These are phyloP conservation scores for Poterioochromonas sp. DNA, from an alignment of 352 stramenopile genomes.

Conservation along the genomic window DNA sequence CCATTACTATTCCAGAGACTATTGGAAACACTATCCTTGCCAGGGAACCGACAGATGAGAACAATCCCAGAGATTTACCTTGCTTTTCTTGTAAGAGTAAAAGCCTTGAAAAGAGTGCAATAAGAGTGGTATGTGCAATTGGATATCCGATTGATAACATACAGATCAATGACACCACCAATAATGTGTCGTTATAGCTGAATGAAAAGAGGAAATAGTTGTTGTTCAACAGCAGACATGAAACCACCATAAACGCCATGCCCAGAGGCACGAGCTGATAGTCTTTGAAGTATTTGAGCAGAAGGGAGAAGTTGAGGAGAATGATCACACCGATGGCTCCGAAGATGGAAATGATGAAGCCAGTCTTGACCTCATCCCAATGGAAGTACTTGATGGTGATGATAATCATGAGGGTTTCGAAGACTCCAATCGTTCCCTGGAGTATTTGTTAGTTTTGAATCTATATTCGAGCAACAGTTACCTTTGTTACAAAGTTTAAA, in stretches of 20 bases:
- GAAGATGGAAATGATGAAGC: background rate
- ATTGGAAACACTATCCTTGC: conserved; percentile 9
- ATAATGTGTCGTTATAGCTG: too few species aligned
- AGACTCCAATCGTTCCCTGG: background rate
- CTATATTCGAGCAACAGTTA: background rate
- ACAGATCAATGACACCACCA: background rate
- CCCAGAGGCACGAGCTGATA: background rate
- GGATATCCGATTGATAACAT: conserved; percentile 55
- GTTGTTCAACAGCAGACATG: background rate
- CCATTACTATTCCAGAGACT: background rate
- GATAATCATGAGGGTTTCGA: background rate
- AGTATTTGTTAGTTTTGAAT: background rate
- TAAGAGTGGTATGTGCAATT: conserved; percentile 16
- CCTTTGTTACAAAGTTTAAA: background rate
- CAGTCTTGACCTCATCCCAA: background rate
- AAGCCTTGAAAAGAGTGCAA: background rate
- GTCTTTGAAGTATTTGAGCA: background rate
- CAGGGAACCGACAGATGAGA: background rate
- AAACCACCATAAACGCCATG: background rate
- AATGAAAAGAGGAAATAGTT: too few species aligned
- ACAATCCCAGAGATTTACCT: background rate
- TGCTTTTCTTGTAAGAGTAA: too few species aligned
- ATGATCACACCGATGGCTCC: background rate
- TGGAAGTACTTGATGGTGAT: background rate
- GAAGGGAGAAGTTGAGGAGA: background rate